Base-by-base conservation (phyloP, 164 flowering plant species). In the Vitis riparia region DNA sequence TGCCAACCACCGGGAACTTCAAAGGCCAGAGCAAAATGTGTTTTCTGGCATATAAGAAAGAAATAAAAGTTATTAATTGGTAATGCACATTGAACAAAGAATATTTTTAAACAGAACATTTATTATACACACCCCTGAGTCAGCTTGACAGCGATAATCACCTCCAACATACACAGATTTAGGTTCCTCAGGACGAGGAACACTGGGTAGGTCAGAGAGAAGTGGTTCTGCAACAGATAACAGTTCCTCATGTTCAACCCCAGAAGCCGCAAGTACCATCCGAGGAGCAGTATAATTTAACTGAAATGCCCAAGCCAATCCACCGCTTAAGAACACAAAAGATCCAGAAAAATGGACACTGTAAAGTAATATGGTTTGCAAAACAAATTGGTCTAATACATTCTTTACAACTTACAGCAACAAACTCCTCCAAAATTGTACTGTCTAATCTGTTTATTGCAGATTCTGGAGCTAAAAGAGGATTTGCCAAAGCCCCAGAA, bases 1-100 rank as follows among this genome's bases (percentile, higher is more conserved):
- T 68, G 68, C 97, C 97, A 94, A 65, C 98, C 98, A 68, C 97
- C 97, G 70, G 96, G 95, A 75, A 84, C 76, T 81, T 87, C 97
- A 83, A 94, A 94, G 51, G 93, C 98, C 74, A 94, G 88, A 50
- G 95, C 98, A 75, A 94, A 80, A 81, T 91, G 91, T 49, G 93
- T 88, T 44, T 13, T 78, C 94, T 91, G 84, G 63, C 73, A 30
- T n/a, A 44, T 3, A 67, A 68, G 61, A 23, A 23, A 23, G 27
- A 23, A 23, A 23, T 23, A 23, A 23, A 2, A 23, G 27, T 23
- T 23, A 23, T 23, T 23, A 23, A 23, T 50, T 19, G 44, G 44
- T 37, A 37, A 37, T 37, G 44, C 44, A 37, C 23, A 14, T 52
- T 44, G 23, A 74, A 59, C 2, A 69, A 23, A 50, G 52, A 6